Evolutionary conservation across 192 early-diverging fungal genomes (phyloP).

Genomic region (Backusella macrospora): DNA sequence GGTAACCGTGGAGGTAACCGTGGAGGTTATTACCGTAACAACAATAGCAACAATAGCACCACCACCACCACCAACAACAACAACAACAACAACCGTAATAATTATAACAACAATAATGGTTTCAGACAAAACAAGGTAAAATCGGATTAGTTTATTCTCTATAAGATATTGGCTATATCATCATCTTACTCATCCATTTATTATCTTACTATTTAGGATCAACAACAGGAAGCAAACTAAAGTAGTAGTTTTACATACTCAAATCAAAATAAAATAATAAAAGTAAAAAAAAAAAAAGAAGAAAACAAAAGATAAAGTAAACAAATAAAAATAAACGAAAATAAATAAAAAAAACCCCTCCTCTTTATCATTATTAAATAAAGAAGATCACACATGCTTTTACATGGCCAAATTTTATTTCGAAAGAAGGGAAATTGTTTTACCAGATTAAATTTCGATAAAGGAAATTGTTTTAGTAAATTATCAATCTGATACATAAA

Average conservation of each 20-base stretch:
- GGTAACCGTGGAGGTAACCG: slow-evolving; percentile 51
- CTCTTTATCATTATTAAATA: background rate
- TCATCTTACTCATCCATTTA: background rate
- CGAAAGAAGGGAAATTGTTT: no score
- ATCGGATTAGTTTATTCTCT: background rate
- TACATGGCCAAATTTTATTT: no score
- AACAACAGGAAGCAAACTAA: slow-evolving; percentile 9
- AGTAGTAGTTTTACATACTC: background rate
- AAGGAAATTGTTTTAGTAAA: no score
- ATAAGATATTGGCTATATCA: background rate
- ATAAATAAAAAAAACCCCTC: background rate
- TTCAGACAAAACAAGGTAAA: slow-evolving; percentile 10
- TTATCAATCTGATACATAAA: no score
- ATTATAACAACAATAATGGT: background rate
- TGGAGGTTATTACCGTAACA: slow-evolving; percentile 21
- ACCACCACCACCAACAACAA: no score
- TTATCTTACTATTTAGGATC: background rate
- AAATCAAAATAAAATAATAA: no score
- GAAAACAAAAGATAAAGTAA: background rate
- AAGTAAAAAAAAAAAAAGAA: background rate
- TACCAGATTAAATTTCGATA: no score
- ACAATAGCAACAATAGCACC: background rate
- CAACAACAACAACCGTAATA: slow-evolving; percentile 12
- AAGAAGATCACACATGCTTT: background rate
- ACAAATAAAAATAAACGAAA: background rate